Conservation (phyloP, 345 rosid species). For the Garcia nutans region DNA sequence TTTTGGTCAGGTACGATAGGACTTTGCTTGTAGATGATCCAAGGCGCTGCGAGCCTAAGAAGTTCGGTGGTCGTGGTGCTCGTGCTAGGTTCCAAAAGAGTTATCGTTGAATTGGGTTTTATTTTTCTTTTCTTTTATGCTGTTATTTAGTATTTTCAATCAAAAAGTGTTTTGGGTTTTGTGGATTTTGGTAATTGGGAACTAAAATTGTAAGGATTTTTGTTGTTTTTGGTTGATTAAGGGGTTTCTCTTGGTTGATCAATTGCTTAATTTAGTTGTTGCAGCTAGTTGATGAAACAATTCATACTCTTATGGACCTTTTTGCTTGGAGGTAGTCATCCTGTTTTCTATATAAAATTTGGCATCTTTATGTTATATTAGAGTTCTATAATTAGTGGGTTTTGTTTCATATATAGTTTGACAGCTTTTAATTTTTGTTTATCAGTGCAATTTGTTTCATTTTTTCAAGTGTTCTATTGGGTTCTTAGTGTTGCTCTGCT, state of each 20-base stretch:
- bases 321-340: too few species aligned
- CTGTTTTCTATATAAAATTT: too few species aligned
- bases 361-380: too few species aligned
- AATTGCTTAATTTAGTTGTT: not conserved
- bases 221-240: not conserved
- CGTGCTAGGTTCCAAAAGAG: conserved; percentile 78
- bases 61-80: conserved; percentile 90
- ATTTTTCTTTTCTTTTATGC: not conserved
- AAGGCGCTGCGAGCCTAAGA: conserved; percentile 88
- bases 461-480: too few species aligned
- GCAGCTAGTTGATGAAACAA: too few species aligned
- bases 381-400: too few species aligned
- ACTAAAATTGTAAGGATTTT: not conserved
- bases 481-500: too few species aligned
- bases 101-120: conserved; percentile 55
- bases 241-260: not conserved
- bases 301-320: too few species aligned
- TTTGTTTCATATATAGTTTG: too few species aligned
- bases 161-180: not conserved
- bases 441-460: too few species aligned
- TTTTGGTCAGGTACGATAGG: conserved; percentile 73
- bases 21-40: conserved; percentile 68
- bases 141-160: too few species aligned
- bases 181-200: not conserved
- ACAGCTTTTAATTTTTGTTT: too few species aligned